Percentiles rank a stretch among this genome's conserved stretches.
These are phyloP conservation scores for Boehmeria nivea DNA, from an alignment of 306 rosid genomes.

Conservation along the genomic window DNA sequence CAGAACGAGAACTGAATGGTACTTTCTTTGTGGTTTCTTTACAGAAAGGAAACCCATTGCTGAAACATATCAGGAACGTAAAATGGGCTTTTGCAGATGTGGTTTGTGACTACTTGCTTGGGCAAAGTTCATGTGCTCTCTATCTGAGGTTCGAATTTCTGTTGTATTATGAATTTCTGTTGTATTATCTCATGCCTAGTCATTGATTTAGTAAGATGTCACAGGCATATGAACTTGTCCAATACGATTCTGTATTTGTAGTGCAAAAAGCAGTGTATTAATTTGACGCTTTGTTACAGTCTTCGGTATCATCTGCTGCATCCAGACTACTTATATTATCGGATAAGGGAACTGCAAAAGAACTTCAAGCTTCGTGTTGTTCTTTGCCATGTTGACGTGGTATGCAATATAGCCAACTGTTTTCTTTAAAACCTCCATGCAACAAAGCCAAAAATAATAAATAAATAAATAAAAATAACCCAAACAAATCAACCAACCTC, in stretches of 20 bases:
- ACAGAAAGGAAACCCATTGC: constrained; percentile 94
- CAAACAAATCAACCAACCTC: too few species aligned
- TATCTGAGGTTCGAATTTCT: constrained; percentile 65
- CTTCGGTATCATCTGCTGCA: constrained; percentile 96
- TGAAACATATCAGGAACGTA: constrained; percentile 88
- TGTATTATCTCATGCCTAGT: too few species aligned
- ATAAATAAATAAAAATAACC: too few species aligned
- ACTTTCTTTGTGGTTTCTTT: neutral
- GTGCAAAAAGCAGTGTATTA: too few species aligned
- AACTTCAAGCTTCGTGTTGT: constrained; percentile 84
- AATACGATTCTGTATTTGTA: too few species aligned
- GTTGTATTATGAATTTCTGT: neutral
- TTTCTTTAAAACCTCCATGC: constrained; percentile 10
- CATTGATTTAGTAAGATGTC: too few species aligned
- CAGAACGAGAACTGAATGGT: too few species aligned
- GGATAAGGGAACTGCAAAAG: constrained; percentile 91
- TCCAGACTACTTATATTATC: constrained; percentile 85
- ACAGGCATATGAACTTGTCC: too few species aligned
- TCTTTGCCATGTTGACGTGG: constrained; percentile 95
- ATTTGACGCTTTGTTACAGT: constrained; percentile 50
- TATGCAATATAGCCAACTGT: constrained; percentile 22
- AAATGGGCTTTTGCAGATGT: constrained; percentile 91
- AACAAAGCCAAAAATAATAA: too few species aligned
- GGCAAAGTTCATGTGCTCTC: constrained; percentile 87
- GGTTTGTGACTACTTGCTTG: constrained; percentile 82